These are phyloP conservation scores for Ustilago lituana DNA, from an alignment of 1,284 basidiomycete species.

Conservation along the genomic window DNA sequence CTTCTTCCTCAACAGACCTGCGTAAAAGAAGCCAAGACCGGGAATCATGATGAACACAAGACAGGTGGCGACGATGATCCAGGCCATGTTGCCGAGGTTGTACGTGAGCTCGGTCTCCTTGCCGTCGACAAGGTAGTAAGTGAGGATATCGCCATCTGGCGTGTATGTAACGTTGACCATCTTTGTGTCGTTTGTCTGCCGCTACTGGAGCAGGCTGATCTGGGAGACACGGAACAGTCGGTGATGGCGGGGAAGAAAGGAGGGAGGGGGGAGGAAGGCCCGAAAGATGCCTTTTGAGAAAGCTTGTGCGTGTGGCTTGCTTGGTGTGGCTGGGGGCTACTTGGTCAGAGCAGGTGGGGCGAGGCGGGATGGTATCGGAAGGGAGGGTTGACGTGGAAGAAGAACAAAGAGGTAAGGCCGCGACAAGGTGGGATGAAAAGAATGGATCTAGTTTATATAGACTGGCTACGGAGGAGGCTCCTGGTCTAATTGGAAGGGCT, in stretches of 20 bases:
- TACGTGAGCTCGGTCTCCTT: conserved; percentile 36
- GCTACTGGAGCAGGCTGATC: not conserved
- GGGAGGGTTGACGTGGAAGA: not conserved
- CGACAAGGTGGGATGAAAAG: not conserved
- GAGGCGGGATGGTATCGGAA: not conserved
- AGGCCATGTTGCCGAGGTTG: conserved; percentile 72
- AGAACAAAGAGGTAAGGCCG: not conserved
- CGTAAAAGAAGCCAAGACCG: conserved; percentile 78
- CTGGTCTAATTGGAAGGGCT: no score
- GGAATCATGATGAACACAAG: conserved; percentile 91
- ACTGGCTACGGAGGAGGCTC: not conserved
- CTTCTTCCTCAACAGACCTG: conserved; percentile 81
- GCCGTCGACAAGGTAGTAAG: conserved; percentile 13
- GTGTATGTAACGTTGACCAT: conserved; percentile 52
- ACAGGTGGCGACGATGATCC: conserved; percentile 69
- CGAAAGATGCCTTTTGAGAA: conserved; percentile 5
- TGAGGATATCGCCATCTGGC: conserved; percentile 30
- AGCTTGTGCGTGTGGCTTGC: no score
- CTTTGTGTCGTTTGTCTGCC: not conserved
- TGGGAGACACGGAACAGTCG: not conserved
- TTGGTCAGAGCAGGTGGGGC: not conserved
- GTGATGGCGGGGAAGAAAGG: not conserved
- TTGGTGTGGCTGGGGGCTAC: no score
- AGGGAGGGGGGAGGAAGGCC: not conserved
- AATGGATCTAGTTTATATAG: conserved; percentile 6